Evolutionary conservation across 768 basidiomycete genomes (phyloP).

Genomic region (Lactarius indigo): DNA sequence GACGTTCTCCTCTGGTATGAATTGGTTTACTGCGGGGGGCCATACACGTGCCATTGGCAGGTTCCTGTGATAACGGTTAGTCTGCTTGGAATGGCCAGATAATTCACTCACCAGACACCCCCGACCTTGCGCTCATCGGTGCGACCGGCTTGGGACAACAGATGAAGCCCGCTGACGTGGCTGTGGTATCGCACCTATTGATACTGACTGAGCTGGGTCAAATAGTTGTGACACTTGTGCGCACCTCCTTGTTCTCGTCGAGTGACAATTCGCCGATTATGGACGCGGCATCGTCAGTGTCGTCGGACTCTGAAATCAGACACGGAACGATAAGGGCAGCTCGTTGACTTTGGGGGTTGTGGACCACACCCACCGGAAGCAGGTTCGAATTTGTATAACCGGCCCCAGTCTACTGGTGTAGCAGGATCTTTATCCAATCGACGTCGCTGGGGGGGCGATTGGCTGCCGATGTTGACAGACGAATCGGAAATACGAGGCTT

Average conservation of each 20-base stretch:
- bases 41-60: constrained; percentile 74
- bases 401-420: constrained; percentile 48
- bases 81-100: not conserved
- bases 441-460: constrained; percentile 45
- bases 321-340: not conserved
- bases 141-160: constrained; percentile 63
- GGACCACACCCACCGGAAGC: constrained; percentile 16
- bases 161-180: constrained; percentile 67
- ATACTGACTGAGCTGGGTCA: constrained; percentile 32
- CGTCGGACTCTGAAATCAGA: constrained; percentile 23
- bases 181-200: constrained; percentile 81
- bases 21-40: constrained; percentile 52
- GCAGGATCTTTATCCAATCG: constrained; percentile 39
- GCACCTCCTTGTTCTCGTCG: constrained; percentile 72
- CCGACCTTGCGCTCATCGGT: constrained; percentile 66
- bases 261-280: constrained; percentile 68
- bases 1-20: constrained; percentile 43
- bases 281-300: constrained; percentile 42
- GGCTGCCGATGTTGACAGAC: constrained; percentile 12
- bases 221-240: constrained; percentile 18
- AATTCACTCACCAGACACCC: constrained; percentile 52
- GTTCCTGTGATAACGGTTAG: constrained; percentile 41
- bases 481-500: not conserved
- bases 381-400: constrained; percentile 56
- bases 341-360: not conserved